Evolutionary conservation across 768 basidiomycete species (phyloP).

Genomic region (Boletellus ananas): DNA sequence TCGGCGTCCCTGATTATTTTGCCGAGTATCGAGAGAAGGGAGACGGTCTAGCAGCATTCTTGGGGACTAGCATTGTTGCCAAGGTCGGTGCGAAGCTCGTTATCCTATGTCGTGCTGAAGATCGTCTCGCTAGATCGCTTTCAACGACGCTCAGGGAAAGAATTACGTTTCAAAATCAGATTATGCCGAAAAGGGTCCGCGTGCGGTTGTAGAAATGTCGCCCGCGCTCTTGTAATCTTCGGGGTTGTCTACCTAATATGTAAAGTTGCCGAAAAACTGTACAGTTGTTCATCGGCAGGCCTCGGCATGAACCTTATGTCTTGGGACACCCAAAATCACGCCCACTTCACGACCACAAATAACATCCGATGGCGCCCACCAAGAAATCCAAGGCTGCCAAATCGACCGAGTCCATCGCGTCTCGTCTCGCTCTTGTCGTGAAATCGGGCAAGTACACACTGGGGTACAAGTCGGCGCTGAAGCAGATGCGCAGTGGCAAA

Average conservation of each 20-base stretch:
- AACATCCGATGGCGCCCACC: constrained; percentile 78
- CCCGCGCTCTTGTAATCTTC: constrained; percentile 57
- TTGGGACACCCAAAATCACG: constrained; percentile 7
- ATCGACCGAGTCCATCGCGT: constrained; percentile 89
- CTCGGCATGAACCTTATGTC: constrained; percentile 16
- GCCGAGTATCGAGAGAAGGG: constrained; percentile 86
- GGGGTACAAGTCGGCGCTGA: constrained; percentile 97
- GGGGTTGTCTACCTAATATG: constrained; percentile 12
- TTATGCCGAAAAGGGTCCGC: constrained; percentile 69
- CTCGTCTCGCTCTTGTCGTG: constrained; percentile 91
- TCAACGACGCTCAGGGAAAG: constrained; percentile 61
- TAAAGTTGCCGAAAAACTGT: constrained; percentile 32
- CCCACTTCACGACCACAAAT: constrained; percentile 14
- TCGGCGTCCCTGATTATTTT: constrained; percentile 84
- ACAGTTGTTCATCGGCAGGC: constrained; percentile 20
- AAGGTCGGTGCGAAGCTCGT: constrained; percentile 48
- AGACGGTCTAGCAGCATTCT: constrained; percentile 74
- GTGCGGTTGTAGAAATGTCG: constrained; percentile 72
- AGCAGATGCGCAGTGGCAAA: constrained; percentile 97
- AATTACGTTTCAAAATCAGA: constrained; percentile 79
- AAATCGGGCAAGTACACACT: constrained; percentile 98
- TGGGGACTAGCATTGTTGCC: constrained; percentile 80
- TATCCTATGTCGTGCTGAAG: constrained; percentile 1
- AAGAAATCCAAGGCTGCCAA: constrained; percentile 96
- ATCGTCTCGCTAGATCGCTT: constrained; percentile 52